phyloP scores from a whole-genome alignment of 2,329 filamentous ascomycete genomes.

The Aspergillus sp. region DNA sequence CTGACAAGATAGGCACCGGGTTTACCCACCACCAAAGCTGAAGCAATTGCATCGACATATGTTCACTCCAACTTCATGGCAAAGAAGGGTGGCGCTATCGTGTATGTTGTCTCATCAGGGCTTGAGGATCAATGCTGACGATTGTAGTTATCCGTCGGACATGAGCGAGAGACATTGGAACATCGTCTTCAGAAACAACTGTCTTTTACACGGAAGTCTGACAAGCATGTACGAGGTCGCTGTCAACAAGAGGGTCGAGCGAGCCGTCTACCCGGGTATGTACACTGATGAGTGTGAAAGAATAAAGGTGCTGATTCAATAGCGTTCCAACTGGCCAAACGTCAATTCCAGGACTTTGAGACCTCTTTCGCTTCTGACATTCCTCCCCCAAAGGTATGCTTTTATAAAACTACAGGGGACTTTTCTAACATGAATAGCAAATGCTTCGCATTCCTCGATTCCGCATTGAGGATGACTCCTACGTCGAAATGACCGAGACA shows the following conservation, averaged over 20 bases:
- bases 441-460: slow-evolving; percentile 5
- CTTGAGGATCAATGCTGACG: background rate
- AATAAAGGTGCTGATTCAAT: too few relatives aligned
- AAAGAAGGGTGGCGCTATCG: background rate
- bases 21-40: background rate
- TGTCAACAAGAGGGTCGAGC: background rate
- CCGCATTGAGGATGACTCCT: slow-evolving; percentile 3
- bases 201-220: background rate
- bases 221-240: background rate
- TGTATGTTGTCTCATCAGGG: background rate
- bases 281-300: too few relatives aligned
- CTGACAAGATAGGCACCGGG: too few relatives aligned
- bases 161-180: slow-evolving; percentile 3
- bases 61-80: background rate
- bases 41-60: background rate
- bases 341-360: slow-evolving; percentile 2
- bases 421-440: background rate
- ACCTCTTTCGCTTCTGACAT: background rate
- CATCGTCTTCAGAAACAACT: slow-evolving; percentile 2
- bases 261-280: background rate
- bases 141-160: background rate
- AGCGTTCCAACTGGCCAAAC: background rate
- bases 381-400: background rate
- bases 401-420: too few relatives aligned
- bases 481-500: background rate